phyloP scores from a whole-genome alignment of 768 basidiomycete genomes.

The Podaxis sp. region DNA sequence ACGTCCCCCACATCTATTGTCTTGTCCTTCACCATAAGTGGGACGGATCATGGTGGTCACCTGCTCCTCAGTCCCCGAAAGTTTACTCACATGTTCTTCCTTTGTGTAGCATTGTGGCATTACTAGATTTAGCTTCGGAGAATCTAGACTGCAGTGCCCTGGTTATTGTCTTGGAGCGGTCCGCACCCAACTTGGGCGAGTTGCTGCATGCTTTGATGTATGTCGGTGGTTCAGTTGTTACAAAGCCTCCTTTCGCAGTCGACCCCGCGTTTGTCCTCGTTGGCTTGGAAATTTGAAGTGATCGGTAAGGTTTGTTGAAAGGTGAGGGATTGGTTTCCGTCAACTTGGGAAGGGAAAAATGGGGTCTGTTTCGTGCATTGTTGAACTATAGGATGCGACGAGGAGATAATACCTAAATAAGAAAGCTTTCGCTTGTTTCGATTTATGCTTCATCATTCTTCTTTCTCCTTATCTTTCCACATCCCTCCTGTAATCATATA shows the following conservation, averaged over 20 bases:
- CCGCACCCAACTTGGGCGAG: conserved; percentile 67
- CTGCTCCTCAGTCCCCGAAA: not conserved
- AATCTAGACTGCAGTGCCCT: conserved; percentile 74
- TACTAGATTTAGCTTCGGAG: conserved; percentile 88
- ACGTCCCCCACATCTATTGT: conserved; percentile 18
- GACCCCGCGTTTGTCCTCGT: conserved; percentile 81
- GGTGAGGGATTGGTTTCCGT: conserved; percentile 1
- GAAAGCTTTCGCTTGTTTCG: not conserved
- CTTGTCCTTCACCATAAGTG: conserved; percentile 8
- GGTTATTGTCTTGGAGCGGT: conserved; percentile 77
- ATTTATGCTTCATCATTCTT: not conserved
- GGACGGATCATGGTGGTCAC: conserved; percentile 14
- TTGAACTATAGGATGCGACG: not conserved
- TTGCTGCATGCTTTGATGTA: conserved; percentile 91
- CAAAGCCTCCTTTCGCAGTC: conserved; percentile 74
- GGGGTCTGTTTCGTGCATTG: not conserved
- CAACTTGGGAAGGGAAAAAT: not conserved
- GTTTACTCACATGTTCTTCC: conserved; percentile 15
- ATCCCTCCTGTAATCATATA: not conserved
- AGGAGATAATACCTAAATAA: not conserved
- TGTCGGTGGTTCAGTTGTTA: conserved; percentile 84
- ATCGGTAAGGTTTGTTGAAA: not conserved
- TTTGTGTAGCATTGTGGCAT: conserved; percentile 68
- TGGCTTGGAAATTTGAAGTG: conserved; percentile 72
- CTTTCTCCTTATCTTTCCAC: not conserved